Evolutionary conservation across 164 flowering plant species (phyloP), one percentile per base, ranked within the genome.

Genomic region (Malania oleifera): DNA sequence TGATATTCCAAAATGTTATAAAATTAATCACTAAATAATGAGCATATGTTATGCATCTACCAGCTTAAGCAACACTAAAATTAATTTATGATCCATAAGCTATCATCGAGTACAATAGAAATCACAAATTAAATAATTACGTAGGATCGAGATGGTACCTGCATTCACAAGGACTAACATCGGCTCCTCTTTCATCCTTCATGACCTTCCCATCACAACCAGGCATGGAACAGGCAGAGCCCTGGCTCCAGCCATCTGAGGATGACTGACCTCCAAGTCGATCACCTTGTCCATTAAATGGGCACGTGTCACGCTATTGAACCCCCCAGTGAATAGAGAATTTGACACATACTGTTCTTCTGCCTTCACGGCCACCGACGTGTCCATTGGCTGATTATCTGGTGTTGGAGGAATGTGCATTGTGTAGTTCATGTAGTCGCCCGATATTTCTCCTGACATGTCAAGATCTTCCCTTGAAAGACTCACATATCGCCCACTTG

Each of bases 311-410:
- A 50, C 53, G 46, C 46, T 43, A 22, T 43, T 43, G 46, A 43
- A 43, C 22, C 46, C 46, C 22, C 46, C 46, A 6, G 53, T 50
- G 53, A 50, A 50, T 0, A 50, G 53, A 8, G 53, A 50, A 15
- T 27, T 50, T n/a, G 53, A 50, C 53, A 50, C 53, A 29, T 50
- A 50, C 53, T 50, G 53, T 17, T 50, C 53, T 29, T 50, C 53
- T 1, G 53, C 53, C 18, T 50, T 50, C 7, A 50, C 53, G 9
- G 53, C 53, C 53, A 50, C 53, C 22, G 46, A 43, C 46, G 53
- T 24, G 53, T 50, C 53, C 53, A 50, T 50, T 27, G 53, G 53
- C 34, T 50, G 53, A 15, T 50, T 50, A 29, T 50, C 53, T 7
- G 53, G 53, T 29, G 53, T 50, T 4, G 53, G 53, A 50, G 53